Base-by-base conservation (phyloP, 257 asterid species). In the Capsicum rhomboideum region DNA sequence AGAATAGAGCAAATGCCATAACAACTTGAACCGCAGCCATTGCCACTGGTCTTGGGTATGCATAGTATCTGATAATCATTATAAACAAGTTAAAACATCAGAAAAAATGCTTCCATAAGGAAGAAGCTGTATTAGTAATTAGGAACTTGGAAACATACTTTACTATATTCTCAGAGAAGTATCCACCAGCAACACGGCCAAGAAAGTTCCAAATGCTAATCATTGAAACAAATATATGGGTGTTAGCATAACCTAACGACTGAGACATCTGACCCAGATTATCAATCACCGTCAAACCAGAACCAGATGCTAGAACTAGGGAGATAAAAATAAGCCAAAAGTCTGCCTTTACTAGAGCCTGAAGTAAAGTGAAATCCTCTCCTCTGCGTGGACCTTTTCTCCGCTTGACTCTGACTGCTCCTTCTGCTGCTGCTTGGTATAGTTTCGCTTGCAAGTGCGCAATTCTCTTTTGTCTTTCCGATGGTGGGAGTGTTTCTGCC, bases 41-140 rank as follows among this genome's bases (percentile, higher is more conserved):
- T 68, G 91, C 91, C 83, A 89, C 90, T 14, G 89, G 90, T 78
- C 91, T 89, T 69, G 91, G 91, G 86, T 85, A 89, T 69, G 91
- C 87, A 52, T 87, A 85, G 77, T 89, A 16, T 85, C 91, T 89
- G 86, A 18, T 26, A 37, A 74, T 64, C 52, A 72, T 50, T 44
- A 46, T 2, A 46, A 82, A 82, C 40, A 40, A 82, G 31, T 44
- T 44, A 63, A 26, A 74, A 46, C 82, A 82, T 66, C 50, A 82
- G 14, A 4, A 20, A 46, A 64, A 64, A 50, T 49, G 81, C 26
- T 49, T 75, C 42, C 37, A 49, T 49, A 26, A 50, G 34, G 81
- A 18, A 75, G 40, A 28, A 49, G n/a, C 81, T 50, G 44, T 14
- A 75, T 75, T 75, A 31, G 63, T 50, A 28, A 20, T 16, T 14